Evolutionary conservation across 2,329 filamentous ascomycete species (phyloP).

Genomic region (Teratosphaeria zuluensis): DNA sequence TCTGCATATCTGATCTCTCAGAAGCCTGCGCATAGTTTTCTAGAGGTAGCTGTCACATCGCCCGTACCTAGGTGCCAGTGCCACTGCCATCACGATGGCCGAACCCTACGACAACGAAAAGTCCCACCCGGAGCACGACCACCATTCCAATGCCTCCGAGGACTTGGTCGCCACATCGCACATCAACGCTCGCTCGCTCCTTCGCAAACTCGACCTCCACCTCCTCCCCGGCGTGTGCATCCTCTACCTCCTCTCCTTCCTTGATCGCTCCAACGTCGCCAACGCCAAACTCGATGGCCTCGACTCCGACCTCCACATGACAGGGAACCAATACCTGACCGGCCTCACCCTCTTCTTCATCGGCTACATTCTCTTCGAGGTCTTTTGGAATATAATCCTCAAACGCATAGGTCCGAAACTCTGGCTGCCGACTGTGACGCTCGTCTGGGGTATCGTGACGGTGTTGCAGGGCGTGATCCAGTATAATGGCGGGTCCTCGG

Average conservation of each 20-base stretch:
- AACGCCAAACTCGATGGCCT: conserved; percentile 8
- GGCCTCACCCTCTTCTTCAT: conserved; percentile 56
- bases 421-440: conserved; percentile 30
- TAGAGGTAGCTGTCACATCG: neutral
- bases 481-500: conserved; percentile 14
- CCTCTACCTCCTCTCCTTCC: conserved; percentile 40
- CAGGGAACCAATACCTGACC: conserved; percentile 41
- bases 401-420: conserved; percentile 37
- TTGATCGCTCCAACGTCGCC: conserved; percentile 27
- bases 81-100: neutral
- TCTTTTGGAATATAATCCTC: conserved; percentile 33
- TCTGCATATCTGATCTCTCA: no score
- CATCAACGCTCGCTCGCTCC: neutral
- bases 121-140: neutral
- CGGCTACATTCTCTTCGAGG: conserved; percentile 57
- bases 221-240: conserved; percentile 38
- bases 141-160: neutral
- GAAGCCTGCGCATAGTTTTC: no score
- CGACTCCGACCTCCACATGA: conserved; percentile 43
- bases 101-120: neutral
- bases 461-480: conserved; percentile 22
- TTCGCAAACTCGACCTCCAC: conserved; percentile 32
- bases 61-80: neutral
- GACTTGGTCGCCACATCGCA: neutral
- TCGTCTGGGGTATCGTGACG: conserved; percentile 30